These are phyloP conservation scores for Nematocida sp. DNA, from an alignment of 371 early-diverging fungal genomes.

Conservation along the genomic window DNA sequence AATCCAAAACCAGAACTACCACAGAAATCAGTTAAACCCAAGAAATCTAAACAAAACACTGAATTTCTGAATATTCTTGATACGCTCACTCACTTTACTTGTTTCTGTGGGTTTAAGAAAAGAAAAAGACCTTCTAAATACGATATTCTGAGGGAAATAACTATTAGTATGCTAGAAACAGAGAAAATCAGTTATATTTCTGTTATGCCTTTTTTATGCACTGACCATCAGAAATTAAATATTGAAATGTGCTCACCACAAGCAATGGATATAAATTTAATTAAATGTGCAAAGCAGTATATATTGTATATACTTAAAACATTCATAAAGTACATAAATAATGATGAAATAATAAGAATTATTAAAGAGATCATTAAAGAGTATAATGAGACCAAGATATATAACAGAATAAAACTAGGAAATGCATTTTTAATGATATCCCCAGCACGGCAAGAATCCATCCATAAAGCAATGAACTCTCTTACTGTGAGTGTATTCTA, in stretches of 20 bases:
- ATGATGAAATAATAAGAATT: background rate
- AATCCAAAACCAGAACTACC: background rate
- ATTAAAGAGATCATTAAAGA: background rate
- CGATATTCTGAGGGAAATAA: slow-evolving; percentile 11
- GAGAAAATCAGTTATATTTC: slow-evolving; percentile 17
- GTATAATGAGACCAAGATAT: background rate
- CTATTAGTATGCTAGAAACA: slow-evolving; percentile 27
- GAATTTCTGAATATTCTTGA: background rate
- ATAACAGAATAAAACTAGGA: background rate
- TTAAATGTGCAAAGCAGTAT: background rate
- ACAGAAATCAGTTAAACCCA: background rate
- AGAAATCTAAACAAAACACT: background rate
- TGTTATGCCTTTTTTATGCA: slow-evolving; percentile 32
- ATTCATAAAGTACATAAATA: background rate
- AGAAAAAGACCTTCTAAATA: slow-evolving; percentile 7
- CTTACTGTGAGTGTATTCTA: background rate
- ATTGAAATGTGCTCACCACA: slow-evolving; percentile 41
- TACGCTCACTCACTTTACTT: slow-evolving; percentile 8
- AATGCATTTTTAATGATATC: background rate
- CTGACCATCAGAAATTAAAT: background rate
- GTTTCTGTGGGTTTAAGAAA: slow-evolving; percentile 41
- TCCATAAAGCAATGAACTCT: background rate
- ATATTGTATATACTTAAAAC: background rate
- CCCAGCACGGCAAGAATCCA: background rate
- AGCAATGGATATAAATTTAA: background rate